These are phyloP conservation scores for Ascochyta viciae-villosae DNA, from an alignment of 2,329 filamentous ascomycete genomes.

Conservation along the genomic window DNA sequence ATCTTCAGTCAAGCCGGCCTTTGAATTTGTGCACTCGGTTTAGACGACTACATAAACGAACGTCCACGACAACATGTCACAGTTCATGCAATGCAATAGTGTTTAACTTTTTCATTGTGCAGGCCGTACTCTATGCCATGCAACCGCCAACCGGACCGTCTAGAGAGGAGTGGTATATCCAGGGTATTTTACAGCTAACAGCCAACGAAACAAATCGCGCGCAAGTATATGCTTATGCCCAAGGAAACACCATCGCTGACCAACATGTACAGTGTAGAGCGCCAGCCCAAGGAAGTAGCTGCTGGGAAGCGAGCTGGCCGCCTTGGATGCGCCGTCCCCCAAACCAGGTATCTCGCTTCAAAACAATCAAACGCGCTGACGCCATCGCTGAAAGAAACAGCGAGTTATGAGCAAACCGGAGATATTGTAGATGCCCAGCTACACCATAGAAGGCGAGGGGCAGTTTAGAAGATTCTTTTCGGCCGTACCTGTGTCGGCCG, in stretches of 20 bases:
- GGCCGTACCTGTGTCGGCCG: constrained; percentile 21
- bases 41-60: not conserved
- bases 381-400: constrained; percentile 27
- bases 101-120: constrained; percentile 7
- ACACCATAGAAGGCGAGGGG: constrained; percentile 24
- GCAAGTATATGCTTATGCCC: constrained; percentile 23
- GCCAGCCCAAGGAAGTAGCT: constrained; percentile 1
- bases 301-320: constrained; percentile 3
- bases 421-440: constrained; percentile 26
- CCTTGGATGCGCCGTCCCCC: constrained; percentile 11
- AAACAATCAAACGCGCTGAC: constrained; percentile 19
- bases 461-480: constrained; percentile 21
- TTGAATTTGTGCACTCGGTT: too few relatives aligned
- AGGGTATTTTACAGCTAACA: constrained; percentile 43
- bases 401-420: constrained; percentile 1
- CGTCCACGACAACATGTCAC: not conserved
- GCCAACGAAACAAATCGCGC: constrained; percentile 14
- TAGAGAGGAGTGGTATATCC: constrained; percentile 49
- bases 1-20: too few relatives aligned
- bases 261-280: not conserved
- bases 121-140: constrained; percentile 12
- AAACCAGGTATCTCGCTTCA: constrained; percentile 22
- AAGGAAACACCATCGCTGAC: constrained; percentile 24
- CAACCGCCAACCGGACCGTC: constrained; percentile 15
- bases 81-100: not conserved